Evolutionary conservation across 805 yeast genomes (phyloP).

Genomic region (Pichia gijzeniarum): DNA sequence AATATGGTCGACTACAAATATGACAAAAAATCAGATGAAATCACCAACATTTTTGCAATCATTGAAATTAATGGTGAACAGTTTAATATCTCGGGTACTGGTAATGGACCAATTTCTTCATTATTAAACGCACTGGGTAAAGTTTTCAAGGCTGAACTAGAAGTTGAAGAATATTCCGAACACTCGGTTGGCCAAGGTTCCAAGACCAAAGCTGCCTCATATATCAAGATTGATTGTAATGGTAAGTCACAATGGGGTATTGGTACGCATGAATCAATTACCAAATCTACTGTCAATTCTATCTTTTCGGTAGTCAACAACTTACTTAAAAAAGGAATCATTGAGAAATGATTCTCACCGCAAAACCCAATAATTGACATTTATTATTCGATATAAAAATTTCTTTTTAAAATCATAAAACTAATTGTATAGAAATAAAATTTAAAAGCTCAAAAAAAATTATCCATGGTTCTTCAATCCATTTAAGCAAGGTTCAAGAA

Average conservation of each 20-base stretch:
- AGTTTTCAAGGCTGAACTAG: slow-evolving; percentile 46
- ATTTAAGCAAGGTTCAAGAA: slow-evolving; percentile 3
- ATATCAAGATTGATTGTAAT: slow-evolving; percentile 36
- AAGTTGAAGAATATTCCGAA: slow-evolving; percentile 62
- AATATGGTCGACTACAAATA: slow-evolving; percentile 38
- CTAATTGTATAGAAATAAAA: neutral
- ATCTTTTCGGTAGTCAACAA: slow-evolving; percentile 58
- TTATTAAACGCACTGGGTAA: slow-evolving; percentile 57
- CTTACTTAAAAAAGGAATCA: slow-evolving; percentile 18
- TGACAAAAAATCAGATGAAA: slow-evolving; percentile 31
- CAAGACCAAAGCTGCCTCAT: slow-evolving; percentile 68
- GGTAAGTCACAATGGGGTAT: slow-evolving; percentile 66
- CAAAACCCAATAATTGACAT: neutral
- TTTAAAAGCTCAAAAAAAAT: neutral
- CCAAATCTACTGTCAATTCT: slow-evolving; percentile 74
- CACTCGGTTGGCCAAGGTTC: slow-evolving; percentile 71
- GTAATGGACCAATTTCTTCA: slow-evolving; percentile 78
- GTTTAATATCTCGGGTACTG: slow-evolving; percentile 44
- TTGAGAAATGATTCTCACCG: neutral
- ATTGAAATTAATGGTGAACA: slow-evolving; percentile 31
- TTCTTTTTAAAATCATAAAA: neutral
- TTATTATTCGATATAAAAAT: neutral
- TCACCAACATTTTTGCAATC: slow-evolving; percentile 39
- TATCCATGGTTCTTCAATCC: slow-evolving; percentile 6
- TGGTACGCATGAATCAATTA: slow-evolving; percentile 85